These are phyloP conservation scores for Ascoidea asiatica DNA, from an alignment of 805 yeast genomes.

Conservation along the genomic window DNA sequence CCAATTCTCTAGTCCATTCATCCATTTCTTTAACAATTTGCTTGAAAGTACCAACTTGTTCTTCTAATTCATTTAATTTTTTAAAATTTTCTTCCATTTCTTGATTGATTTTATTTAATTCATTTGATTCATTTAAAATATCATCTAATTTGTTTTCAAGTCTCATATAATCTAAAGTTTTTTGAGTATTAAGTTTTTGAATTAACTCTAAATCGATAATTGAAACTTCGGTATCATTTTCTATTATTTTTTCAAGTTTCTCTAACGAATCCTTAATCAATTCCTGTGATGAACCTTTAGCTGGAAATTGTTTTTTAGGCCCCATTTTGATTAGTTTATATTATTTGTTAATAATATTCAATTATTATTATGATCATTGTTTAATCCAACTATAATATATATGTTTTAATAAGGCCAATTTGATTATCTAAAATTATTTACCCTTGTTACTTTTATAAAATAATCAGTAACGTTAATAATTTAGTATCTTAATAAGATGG, in stretches of 20 bases:
- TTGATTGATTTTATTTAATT: slow-evolving; percentile 14
- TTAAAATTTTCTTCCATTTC: slow-evolving; percentile 14
- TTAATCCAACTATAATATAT: too few species aligned
- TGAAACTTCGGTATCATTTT: slow-evolving; percentile 23
- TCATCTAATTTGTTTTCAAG: slow-evolving; percentile 28
- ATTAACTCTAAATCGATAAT: slow-evolving; percentile 31
- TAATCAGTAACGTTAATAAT: too few species aligned
- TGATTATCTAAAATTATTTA: too few species aligned
- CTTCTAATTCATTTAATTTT: slow-evolving; percentile 20
- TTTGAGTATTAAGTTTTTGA: slow-evolving; percentile 44
- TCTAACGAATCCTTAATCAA: slow-evolving; percentile 16
- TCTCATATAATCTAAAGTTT: slow-evolving; percentile 35
- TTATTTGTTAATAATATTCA: too few species aligned
- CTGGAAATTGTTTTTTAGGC: neutral
- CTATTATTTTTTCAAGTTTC: slow-evolving; percentile 20
- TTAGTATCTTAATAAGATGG: too few species aligned
- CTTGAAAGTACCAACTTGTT: slow-evolving; percentile 26
- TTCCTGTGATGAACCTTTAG: slow-evolving; percentile 5
- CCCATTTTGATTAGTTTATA: too few species aligned
- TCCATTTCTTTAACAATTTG: slow-evolving; percentile 42
- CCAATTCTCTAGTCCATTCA: slow-evolving; percentile 45
- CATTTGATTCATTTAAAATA: slow-evolving; percentile 12
- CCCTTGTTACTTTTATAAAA: too few species aligned
- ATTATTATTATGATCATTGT: too few species aligned
- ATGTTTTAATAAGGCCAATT: too few species aligned